A percentile compares a stretch with the other conserved stretches of the same genome.
Evolutionary conservation across 1,139 yeast species (phyloP).

Genomic region (Magnusiomyces fungicola): DNA sequence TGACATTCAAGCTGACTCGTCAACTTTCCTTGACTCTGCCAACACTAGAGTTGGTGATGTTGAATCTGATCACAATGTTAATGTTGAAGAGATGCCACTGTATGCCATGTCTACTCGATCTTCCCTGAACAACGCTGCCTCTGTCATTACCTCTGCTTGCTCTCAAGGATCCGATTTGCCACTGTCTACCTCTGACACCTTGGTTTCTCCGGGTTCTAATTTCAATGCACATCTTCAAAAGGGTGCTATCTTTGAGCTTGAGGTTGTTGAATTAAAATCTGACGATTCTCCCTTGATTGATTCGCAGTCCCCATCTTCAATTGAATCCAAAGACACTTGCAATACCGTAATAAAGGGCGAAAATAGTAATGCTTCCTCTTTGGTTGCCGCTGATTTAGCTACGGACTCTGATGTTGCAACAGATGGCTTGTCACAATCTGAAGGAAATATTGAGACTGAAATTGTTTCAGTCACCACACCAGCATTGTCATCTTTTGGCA

Average conservation of each 20-base stretch:
- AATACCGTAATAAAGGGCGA: no score
- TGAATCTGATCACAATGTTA: neutral
- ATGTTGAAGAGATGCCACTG: neutral
- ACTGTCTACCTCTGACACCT: neutral
- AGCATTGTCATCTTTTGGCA: constrained; percentile 3
- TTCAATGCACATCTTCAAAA: no score
- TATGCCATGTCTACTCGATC: neutral
- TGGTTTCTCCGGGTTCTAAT: neutral
- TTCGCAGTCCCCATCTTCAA: neutral
- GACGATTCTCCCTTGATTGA: neutral
- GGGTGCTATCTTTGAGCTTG: no score
- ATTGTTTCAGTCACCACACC: neutral
- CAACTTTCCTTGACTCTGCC: neutral
- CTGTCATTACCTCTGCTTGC: neutral
- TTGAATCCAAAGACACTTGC: neutral
- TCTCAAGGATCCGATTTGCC: neutral
- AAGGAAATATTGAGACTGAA: neutral
- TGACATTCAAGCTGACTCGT: neutral
- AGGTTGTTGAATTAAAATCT: neutral
- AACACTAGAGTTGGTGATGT: neutral
- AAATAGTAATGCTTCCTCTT: neutral
- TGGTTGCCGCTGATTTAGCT: neutral
- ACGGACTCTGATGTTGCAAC: neutral
- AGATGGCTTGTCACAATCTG: neutral
- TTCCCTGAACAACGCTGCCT: no score